Percentiles rank a stretch among this genome's conserved stretches.
phyloP scores from a whole-genome alignment of 129 eudicot species.

The Flaveria sonorensis region DNA sequence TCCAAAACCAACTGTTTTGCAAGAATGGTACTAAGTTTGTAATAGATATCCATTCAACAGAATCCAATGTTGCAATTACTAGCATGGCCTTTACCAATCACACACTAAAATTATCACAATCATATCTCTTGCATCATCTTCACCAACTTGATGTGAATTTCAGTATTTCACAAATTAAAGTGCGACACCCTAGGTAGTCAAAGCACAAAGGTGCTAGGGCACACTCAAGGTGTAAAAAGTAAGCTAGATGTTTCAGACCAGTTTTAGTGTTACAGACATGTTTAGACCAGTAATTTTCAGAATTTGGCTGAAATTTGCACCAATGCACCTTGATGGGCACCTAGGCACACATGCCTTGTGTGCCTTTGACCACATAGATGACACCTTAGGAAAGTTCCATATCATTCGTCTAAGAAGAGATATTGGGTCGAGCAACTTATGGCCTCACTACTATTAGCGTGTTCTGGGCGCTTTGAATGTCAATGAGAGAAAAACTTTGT shows the following conservation, averaged over 20 bases:
- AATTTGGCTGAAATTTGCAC: no score
- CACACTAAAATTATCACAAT: not conserved
- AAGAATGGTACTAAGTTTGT: not conserved
- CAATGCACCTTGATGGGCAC: no score
- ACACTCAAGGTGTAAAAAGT: no score
- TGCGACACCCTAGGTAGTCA: not conserved
- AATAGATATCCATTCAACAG: not conserved
- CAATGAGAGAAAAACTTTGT: not conserved
- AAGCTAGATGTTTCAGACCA: no score
- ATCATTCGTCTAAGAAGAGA: not conserved
- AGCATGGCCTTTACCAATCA: not conserved
- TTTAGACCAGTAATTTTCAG: no score
- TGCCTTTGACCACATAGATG: no score
- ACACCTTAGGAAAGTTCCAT: not conserved
- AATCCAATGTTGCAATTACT: not conserved
- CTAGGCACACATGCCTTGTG: no score
- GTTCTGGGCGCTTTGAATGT: not conserved
- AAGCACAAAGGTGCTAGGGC: no score
- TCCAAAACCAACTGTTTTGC: not conserved
- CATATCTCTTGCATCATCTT: not conserved
- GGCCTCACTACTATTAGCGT: not conserved
- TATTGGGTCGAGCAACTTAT: not conserved
- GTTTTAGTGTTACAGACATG: no score
- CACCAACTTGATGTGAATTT: conserved; percentile 6
- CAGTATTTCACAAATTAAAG: not conserved